phyloP scores from a whole-genome alignment of 2,329 filamentous ascomycete species.

The Diaporthe aspalathi region DNA sequence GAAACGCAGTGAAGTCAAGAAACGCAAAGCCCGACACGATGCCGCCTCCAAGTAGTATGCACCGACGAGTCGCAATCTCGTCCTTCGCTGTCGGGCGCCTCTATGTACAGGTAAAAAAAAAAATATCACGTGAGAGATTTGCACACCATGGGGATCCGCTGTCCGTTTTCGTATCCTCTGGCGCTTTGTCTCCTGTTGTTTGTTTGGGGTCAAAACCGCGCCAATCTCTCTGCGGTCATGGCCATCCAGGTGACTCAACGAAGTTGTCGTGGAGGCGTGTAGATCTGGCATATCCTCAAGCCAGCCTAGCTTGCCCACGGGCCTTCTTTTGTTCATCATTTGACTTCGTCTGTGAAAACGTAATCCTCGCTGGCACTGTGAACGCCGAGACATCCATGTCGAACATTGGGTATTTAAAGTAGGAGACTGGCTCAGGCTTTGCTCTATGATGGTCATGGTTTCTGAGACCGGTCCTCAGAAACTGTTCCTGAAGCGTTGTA shows the following conservation, averaged over 20 bases:
- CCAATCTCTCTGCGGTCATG: background rate
- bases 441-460: slow-evolving; percentile 9
- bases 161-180: background rate
- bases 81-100: background rate
- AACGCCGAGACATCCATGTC: background rate
- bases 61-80: slow-evolving; percentile 9
- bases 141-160: background rate
- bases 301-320: background rate
- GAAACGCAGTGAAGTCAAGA: background rate
- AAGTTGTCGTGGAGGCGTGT: background rate
- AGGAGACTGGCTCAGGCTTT: background rate
- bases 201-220: background rate
- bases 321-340: background rate
- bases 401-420: background rate
- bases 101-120: slow-evolving; percentile 11
- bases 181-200: slow-evolving; percentile 1
- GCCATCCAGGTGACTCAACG: background rate
- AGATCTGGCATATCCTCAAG: background rate
- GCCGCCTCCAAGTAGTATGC: background rate
- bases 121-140: background rate
- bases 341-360: background rate
- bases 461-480: background rate
- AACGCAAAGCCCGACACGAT: background rate
- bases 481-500: slow-evolving; percentile 1
- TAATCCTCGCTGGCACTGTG: background rate